phyloP scores from a whole-genome alignment of 2,329 filamentous ascomycete species.

The Alternaria atra region DNA sequence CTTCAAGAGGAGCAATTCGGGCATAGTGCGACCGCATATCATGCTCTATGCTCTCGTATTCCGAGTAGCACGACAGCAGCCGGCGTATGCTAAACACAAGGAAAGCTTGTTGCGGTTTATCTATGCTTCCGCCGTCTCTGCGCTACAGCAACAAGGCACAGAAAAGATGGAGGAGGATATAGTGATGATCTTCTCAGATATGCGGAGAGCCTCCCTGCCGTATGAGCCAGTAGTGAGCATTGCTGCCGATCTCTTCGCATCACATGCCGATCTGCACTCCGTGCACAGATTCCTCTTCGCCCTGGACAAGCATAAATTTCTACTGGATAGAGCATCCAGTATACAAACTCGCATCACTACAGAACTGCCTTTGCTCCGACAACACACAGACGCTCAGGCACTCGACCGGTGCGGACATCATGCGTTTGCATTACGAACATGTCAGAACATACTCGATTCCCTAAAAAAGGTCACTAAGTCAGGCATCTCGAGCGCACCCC shows the following conservation, averaged over 20 bases:
- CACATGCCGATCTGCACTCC: slow-evolving; percentile 14
- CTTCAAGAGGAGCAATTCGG: neutral
- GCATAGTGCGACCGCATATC: neutral
- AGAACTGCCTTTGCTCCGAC: slow-evolving; percentile 11
- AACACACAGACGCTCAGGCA: neutral
- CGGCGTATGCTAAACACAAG: neutral
- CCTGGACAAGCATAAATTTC: slow-evolving; percentile 15
- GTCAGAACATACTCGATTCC: slow-evolving; percentile 15
- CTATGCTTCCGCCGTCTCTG: neutral
- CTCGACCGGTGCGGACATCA: slow-evolving; percentile 14
- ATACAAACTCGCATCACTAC: slow-evolving; percentile 14
- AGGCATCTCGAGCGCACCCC: neutral
- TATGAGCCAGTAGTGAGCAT: slow-evolving; percentile 25
- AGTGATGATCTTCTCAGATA: slow-evolving; percentile 19
- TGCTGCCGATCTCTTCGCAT: slow-evolving; percentile 15
- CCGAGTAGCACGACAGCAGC: slow-evolving; percentile 1
- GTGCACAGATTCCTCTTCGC: slow-evolving; percentile 20
- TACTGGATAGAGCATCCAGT: slow-evolving; percentile 15
- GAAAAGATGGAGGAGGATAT: slow-evolving; percentile 18
- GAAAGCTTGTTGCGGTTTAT: slow-evolving; percentile 10
- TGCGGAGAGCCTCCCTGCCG: slow-evolving; percentile 21
- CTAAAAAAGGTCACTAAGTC: slow-evolving; percentile 9
- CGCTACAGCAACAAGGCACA: neutral
- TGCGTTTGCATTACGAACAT: slow-evolving; percentile 14
- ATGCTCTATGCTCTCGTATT: slow-evolving; percentile 12